phyloP scores from a whole-genome alignment of 2,329 filamentous ascomycete genomes.

The Sporothrix brunneoviolacea region DNA sequence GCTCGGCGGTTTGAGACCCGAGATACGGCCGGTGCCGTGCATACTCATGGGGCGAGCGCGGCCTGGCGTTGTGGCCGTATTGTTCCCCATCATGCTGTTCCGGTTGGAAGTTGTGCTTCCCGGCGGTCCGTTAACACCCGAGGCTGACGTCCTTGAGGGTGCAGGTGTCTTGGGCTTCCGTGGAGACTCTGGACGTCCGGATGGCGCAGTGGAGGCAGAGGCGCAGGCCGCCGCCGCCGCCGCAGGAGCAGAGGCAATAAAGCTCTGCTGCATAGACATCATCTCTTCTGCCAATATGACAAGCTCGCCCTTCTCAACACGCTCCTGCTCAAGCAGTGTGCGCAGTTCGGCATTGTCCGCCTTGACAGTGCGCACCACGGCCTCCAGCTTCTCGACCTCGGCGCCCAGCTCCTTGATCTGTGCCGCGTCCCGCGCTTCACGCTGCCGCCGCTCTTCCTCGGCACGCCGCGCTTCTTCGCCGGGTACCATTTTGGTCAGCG shows the following conservation, averaged over 20 bases:
- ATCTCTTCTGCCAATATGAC: slow-evolving; percentile 79
- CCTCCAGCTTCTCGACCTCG: slow-evolving; percentile 66
- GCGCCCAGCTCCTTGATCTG: slow-evolving; percentile 65
- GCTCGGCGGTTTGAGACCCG: slow-evolving; percentile 56
- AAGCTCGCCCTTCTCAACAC: slow-evolving; percentile 77
- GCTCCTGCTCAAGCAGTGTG: slow-evolving; percentile 62
- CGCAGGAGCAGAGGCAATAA: slow-evolving; percentile 18
- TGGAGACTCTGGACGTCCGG: neutral
- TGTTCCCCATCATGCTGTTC: slow-evolving; percentile 19
- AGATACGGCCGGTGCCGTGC: slow-evolving; percentile 23
- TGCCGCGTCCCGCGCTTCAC: slow-evolving; percentile 59
- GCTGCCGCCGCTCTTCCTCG: slow-evolving; percentile 46
- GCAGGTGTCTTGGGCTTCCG: slow-evolving; percentile 14
- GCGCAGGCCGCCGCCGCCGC: slow-evolving; percentile 2
- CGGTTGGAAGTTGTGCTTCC: slow-evolving; percentile 14
- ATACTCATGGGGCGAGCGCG: slow-evolving; percentile 17
- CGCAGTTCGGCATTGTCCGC: slow-evolving; percentile 62
- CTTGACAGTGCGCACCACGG: slow-evolving; percentile 63
- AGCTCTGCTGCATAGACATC: slow-evolving; percentile 58
- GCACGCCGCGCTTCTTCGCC: slow-evolving; percentile 31
- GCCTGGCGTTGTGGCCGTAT: slow-evolving; percentile 21
- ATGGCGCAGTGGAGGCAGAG: neutral
- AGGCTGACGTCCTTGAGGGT: slow-evolving; percentile 14
- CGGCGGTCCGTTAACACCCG: slow-evolving; percentile 17
- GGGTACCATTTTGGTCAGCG: slow-evolving; percentile 52